phyloP scores from a whole-genome alignment of 2,329 filamentous ascomycete species.

The Grosmannia huntii region DNA sequence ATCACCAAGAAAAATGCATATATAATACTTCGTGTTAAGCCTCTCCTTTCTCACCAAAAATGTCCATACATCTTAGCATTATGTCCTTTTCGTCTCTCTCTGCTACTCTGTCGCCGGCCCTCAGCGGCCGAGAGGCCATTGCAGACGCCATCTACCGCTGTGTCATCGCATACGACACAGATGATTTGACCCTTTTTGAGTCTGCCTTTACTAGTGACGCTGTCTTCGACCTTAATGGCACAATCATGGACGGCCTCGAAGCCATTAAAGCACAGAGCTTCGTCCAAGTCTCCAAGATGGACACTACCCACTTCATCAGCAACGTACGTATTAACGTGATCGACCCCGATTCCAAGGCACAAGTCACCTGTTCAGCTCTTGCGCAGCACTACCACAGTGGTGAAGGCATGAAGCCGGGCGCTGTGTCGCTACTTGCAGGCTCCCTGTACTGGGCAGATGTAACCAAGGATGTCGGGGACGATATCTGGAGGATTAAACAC shows the following conservation, averaged over 20 bases:
- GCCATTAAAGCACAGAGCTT: not conserved
- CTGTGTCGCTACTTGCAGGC: not conserved
- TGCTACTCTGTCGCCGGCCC: not conserved
- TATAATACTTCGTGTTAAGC: too few species aligned
- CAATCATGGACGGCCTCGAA: not conserved
- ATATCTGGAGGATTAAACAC: not conserved
- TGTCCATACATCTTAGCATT: too few species aligned
- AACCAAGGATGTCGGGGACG: not conserved
- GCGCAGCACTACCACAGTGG: not conserved
- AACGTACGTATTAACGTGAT: not conserved
- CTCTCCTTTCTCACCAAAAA: too few species aligned
- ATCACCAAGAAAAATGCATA: too few species aligned
- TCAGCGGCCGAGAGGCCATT: not conserved
- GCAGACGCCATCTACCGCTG: not conserved
- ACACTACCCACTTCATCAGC: not conserved
- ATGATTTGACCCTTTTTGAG: not conserved
- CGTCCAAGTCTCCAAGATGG: not conserved
- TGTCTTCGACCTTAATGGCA: not conserved
- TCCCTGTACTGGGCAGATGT: not conserved
- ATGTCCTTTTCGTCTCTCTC: not conserved
- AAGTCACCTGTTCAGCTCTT: not conserved
- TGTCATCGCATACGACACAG: not conserved
- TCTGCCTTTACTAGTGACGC: not conserved
- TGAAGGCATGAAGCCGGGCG: not conserved
- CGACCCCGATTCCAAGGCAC: not conserved